phyloP scores from a whole-genome alignment of 2,329 filamentous ascomycete species.

The Davidsoniella virescens region DNA sequence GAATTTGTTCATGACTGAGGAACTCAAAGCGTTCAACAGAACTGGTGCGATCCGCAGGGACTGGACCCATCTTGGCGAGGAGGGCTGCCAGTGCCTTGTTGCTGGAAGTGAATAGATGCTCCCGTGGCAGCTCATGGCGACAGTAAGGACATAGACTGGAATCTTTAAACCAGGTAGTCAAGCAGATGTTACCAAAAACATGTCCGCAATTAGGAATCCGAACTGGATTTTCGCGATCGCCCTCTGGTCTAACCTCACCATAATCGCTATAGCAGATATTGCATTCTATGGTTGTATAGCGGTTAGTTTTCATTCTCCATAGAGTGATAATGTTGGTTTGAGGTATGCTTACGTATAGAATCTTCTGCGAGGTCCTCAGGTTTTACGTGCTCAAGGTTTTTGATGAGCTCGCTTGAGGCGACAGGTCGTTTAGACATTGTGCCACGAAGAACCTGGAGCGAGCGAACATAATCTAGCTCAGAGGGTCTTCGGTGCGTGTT shows the following conservation, averaged over 20 bases:
- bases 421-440: conserved; percentile 28
- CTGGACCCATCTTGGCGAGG: conserved; percentile 5
- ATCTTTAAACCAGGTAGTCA: conserved; percentile 49
- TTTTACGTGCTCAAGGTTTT: conserved; percentile 30
- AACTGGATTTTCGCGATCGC: conserved; percentile 37
- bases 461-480: conserved; percentile 7
- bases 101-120: conserved; percentile 17
- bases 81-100: conserved; percentile 5
- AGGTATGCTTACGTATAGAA: conserved; percentile 12
- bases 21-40: conserved; percentile 9
- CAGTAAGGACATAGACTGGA: conserved; percentile 49
- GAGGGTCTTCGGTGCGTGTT: background rate
- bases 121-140: conserved; percentile 41
- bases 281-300: conserved; percentile 28
- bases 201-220: conserved; percentile 47
- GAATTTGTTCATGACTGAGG: conserved; percentile 4
- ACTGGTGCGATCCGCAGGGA: background rate
- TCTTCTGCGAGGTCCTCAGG: conserved; percentile 27
- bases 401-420: conserved; percentile 30
- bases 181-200: conserved; percentile 46
- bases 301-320: background rate
- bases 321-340: background rate
- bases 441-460: conserved; percentile 29
- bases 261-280: conserved; percentile 51
- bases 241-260: conserved; percentile 39